Percentiles rank a stretch among this genome's conserved stretches.
These are phyloP conservation scores for Metarhizium brunneum DNA, from an alignment of 2,329 filamentous ascomycete species.

Conservation along the genomic window DNA sequence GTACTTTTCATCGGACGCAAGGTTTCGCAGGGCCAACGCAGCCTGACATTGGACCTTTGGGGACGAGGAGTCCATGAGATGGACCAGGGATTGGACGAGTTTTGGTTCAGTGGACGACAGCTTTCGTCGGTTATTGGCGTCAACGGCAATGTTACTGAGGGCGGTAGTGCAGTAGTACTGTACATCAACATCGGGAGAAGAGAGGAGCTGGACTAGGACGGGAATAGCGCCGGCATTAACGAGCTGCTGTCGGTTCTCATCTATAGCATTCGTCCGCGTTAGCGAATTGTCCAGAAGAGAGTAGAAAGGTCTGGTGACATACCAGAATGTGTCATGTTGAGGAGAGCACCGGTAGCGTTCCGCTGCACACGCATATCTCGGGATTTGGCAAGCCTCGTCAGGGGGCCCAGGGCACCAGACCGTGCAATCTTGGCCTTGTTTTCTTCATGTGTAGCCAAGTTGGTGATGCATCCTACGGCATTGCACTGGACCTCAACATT, in stretches of 20 bases:
- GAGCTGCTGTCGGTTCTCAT: constrained; percentile 95
- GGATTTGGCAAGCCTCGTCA: constrained; percentile 89
- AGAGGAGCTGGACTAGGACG: constrained; percentile 88
- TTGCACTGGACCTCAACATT: constrained; percentile 99
- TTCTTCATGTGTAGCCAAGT: constrained; percentile 94
- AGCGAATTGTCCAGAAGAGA: background rate
- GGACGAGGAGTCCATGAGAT: constrained; percentile 94
- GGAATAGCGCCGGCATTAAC: constrained; percentile 97
- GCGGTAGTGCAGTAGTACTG: constrained; percentile 99
- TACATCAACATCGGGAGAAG: constrained; percentile 89
- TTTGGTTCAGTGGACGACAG: constrained; percentile 85
- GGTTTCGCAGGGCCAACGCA: constrained; percentile 82
- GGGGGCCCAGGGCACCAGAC: constrained; percentile 81
- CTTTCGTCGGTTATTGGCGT: constrained; percentile 81
- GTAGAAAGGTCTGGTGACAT: constrained; percentile 21
- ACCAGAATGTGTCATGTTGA: constrained; percentile 99
- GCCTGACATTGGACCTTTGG: constrained; percentile 98
- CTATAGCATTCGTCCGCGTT: constrained; percentile 32
- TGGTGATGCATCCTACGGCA: constrained; percentile 97
- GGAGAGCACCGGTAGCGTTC: constrained; percentile 88
- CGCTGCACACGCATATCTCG: constrained; percentile 98
- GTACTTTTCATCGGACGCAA: constrained; percentile 97
- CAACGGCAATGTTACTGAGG: constrained; percentile 96
- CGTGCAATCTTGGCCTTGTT: constrained; percentile 98
- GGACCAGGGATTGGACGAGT: constrained; percentile 86